Percentiles rank a stretch among this genome's conserved stretches.
phyloP scores from a whole-genome alignment of 768 basidiomycete species.

The Sporobolomyces phaffii region DNA sequence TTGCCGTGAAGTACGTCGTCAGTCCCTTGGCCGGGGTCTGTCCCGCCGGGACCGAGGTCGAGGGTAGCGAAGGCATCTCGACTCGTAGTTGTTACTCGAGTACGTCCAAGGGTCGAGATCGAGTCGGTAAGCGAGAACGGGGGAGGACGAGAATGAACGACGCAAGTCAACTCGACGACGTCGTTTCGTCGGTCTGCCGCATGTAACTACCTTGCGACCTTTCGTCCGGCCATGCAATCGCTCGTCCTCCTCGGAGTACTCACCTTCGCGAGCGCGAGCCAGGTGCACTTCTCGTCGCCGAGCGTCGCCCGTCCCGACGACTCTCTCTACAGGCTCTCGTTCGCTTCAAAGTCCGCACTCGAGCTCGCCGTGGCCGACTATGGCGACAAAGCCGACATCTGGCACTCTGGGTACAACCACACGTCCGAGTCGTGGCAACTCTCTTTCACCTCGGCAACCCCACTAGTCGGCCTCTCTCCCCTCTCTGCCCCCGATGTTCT shows the following conservation, averaged over 20 bases:
- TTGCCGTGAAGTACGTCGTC: slow-evolving; percentile 80
- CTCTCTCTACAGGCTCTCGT: background rate
- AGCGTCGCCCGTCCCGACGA: too few species aligned
- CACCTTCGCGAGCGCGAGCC: too few species aligned
- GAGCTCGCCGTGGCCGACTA: too few species aligned
- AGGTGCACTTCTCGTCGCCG: too few species aligned
- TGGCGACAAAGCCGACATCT: background rate
- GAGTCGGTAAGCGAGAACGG: background rate
- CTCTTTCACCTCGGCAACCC: too few species aligned
- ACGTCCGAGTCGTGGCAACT: background rate
- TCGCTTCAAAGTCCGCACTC: background rate
- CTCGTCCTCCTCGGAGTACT: too few species aligned
- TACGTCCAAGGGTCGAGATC: background rate
- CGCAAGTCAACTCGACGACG: background rate
- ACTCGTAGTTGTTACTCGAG: background rate
- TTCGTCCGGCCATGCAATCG: too few species aligned
- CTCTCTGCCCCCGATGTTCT: too few species aligned
- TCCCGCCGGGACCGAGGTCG: background rate
- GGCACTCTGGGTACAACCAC: background rate
- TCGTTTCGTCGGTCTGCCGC: too few species aligned
- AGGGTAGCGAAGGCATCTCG: slow-evolving; percentile 27
- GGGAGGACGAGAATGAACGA: background rate
- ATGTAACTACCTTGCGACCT: too few species aligned
- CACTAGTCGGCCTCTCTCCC: too few species aligned
- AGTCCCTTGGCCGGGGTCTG: background rate